These are phyloP conservation scores for Chaetomium sp. DNA, from an alignment of 2,329 filamentous ascomycete species.

Conservation along the genomic window DNA sequence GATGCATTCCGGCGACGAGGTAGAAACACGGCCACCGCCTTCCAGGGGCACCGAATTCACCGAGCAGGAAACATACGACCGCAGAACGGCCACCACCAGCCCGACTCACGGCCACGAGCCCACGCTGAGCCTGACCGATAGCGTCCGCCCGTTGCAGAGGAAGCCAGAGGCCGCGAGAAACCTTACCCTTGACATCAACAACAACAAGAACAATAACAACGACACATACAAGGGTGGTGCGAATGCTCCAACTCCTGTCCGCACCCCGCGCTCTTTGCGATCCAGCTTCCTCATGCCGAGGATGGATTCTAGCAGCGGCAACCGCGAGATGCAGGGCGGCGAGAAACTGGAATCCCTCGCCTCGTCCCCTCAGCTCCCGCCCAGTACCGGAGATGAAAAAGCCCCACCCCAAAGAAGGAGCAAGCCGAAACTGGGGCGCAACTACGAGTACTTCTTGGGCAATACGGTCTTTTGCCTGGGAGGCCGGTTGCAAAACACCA, in stretches of 20 bases:
- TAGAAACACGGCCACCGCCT: conserved; percentile 60
- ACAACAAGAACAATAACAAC: conserved; percentile 61
- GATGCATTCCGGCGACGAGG: conserved; percentile 45
- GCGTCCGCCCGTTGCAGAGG: conserved; percentile 73
- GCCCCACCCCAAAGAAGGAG: conserved; percentile 31
- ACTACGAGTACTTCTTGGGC: conserved; percentile 90
- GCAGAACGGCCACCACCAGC: conserved; percentile 72
- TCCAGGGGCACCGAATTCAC: conserved; percentile 83
- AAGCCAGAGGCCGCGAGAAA: conserved; percentile 43
- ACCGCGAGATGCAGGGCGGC: conserved; percentile 65
- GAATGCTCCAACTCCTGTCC: conserved; percentile 61
- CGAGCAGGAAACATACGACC: conserved; percentile 70
- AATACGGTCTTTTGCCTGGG: conserved; percentile 89
- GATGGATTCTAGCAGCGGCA: conserved; percentile 53
- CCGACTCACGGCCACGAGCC: conserved; percentile 63
- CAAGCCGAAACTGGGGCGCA: conserved; percentile 60
- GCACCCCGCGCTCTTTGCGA: conserved; percentile 74
- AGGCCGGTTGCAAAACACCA: conserved; percentile 85
- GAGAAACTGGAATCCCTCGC: conserved; percentile 82
- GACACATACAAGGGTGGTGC: conserved; percentile 49
- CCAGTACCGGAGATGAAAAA: conserved; percentile 35
- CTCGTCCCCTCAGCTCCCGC: conserved; percentile 67
- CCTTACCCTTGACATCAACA: conserved; percentile 62
- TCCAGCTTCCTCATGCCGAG: conserved; percentile 72
- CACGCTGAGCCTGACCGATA: conserved; percentile 70